Evolutionary conservation across 1,284 basidiomycete genomes (phyloP).

Genomic region (Naganishia albida): DNA sequence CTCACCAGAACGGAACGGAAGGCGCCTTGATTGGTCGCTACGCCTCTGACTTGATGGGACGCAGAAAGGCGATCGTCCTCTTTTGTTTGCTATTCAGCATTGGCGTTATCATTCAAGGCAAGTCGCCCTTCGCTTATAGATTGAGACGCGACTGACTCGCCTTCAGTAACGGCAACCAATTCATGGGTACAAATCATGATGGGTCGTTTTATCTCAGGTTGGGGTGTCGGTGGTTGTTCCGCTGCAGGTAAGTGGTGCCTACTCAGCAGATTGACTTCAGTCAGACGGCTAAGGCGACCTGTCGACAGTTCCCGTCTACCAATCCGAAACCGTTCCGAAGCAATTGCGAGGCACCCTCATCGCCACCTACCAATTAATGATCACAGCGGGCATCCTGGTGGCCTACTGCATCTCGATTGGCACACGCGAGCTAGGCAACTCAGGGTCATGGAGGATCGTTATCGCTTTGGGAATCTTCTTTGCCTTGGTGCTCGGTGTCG

Average conservation of each 20-base stretch:
- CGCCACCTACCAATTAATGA: slow-evolving; percentile 68
- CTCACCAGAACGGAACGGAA: slow-evolving; percentile 45
- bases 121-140: neutral
- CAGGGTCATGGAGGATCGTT: slow-evolving; percentile 67
- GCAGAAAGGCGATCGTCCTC: slow-evolving; percentile 68
- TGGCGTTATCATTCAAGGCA: slow-evolving; percentile 55
- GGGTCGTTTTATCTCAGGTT: slow-evolving; percentile 66
- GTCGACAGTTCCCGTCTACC: slow-evolving; percentile 63
- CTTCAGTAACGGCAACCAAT: slow-evolving; percentile 17
- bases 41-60: slow-evolving; percentile 67
- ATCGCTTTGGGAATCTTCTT: slow-evolving; percentile 71
- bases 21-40: slow-evolving; percentile 65
- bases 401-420: slow-evolving; percentile 61
- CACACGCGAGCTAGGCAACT: slow-evolving; percentile 40
- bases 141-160: neutral
- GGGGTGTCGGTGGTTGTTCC: slow-evolving; percentile 62
- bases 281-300: slow-evolving; percentile 72
- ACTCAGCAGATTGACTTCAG: slow-evolving; percentile 56
- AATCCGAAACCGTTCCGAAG: slow-evolving; percentile 60
- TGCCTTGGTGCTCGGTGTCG: slow-evolving; percentile 65
- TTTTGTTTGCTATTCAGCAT: slow-evolving; percentile 68
- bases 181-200: slow-evolving; percentile 56
- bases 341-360: slow-evolving; percentile 75
- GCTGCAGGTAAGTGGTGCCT: slow-evolving; percentile 65
- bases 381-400: slow-evolving; percentile 66